phyloP scores from a whole-genome alignment of 2,329 filamentous ascomycete genomes.

The Fusarium zealandicum region DNA sequence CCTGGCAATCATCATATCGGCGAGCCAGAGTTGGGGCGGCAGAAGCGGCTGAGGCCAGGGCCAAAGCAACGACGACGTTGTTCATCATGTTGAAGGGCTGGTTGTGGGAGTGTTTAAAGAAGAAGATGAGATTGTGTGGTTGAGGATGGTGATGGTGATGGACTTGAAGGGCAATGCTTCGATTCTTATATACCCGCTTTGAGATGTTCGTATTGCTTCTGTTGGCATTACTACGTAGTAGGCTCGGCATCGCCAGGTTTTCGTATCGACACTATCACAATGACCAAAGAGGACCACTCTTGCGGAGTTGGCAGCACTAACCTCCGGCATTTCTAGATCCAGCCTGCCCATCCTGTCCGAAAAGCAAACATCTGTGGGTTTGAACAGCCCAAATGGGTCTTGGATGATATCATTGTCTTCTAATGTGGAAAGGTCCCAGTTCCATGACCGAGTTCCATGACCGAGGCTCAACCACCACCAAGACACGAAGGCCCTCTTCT shows the following conservation, averaged over 20 bases:
- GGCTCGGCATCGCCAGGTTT: not conserved
- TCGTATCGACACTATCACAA: not conserved
- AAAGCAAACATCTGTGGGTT: not conserved
- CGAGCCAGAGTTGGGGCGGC: slow-evolving; percentile 10
- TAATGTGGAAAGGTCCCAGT: not conserved
- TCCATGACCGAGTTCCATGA: not conserved
- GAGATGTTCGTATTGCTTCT: too few species aligned
- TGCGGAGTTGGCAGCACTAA: not conserved
- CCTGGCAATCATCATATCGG: slow-evolving; percentile 9
- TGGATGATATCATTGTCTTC: not conserved
- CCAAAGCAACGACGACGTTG: slow-evolving; percentile 8
- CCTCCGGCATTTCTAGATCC: not conserved
- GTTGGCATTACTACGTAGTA: too few species aligned
- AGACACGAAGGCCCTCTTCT: not conserved
- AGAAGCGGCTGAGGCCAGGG: slow-evolving; percentile 6
- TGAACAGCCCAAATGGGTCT: not conserved
- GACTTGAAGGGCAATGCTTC: not conserved
- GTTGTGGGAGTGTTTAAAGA: not conserved
- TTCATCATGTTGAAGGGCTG: slow-evolving; percentile 12
- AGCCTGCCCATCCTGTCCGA: not conserved
- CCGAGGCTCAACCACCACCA: not conserved
- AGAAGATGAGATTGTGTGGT: not conserved
- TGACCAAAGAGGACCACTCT: too few species aligned
- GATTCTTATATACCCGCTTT: not conserved
- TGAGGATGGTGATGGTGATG: not conserved